A percentile compares a stretch with the other conserved stretches of the same genome.
Conservation (phyloP, 139 green algal species). For the Chlorella sp. region DNA sequence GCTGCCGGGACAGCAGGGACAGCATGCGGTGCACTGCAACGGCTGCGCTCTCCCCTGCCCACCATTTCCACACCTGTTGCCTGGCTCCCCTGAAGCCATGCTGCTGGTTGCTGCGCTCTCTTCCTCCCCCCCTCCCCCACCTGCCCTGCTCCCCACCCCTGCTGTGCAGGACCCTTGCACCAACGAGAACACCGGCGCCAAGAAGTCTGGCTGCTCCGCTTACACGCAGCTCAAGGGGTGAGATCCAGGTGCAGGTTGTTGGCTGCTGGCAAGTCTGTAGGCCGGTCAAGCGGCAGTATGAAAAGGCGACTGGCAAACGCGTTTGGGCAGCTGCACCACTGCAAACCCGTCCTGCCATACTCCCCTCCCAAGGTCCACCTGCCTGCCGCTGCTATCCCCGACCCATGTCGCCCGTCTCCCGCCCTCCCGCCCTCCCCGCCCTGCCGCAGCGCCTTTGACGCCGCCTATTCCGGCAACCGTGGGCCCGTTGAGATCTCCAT, state of each 20-base stretch:
- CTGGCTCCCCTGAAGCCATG: no score
- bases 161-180: neutral
- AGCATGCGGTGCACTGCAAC: neutral
- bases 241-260: no score
- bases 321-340: no score
- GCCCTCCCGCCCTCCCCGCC: no score
- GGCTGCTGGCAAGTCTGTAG: no score
- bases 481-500: constrained; percentile 32
- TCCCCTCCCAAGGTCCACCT: no score
- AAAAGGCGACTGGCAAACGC: no score
- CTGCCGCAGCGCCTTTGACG: constrained; percentile 11
- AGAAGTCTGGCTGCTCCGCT: neutral
- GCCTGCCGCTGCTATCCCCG: no score
- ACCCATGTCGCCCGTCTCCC: no score
- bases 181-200: constrained; percentile 25
- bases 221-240: constrained; percentile 22
- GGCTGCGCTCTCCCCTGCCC: neutral
- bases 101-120: neutral
- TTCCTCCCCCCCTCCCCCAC: neutral
- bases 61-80: no score
- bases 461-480: constrained; percentile 17
- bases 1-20: neutral
- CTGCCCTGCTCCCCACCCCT: neutral
- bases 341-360: no score
- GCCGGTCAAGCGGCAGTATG: no score